Evolutionary conservation across 2,329 filamentous ascomycete species (phyloP), one percentile per base, ranked within the genome.

Genomic region (Lojkania enalia): DNA sequence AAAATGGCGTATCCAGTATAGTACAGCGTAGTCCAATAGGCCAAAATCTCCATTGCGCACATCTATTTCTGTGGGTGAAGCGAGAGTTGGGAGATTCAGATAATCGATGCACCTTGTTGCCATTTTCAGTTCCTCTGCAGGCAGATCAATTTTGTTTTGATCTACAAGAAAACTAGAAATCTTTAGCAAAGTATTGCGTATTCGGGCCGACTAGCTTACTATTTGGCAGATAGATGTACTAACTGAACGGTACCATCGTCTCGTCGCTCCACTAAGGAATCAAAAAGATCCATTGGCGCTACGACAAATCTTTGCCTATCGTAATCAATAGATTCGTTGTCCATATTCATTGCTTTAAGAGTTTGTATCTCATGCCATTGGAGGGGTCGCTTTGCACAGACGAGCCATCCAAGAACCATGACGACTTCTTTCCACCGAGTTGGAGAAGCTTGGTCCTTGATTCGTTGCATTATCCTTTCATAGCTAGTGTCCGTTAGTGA

Each of bases 331-430:
- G 19, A 40, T 41, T 58, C 42, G 3, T 55, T 31, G 1, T 62
- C 55, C 1, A 64, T 9, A 39, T 71, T 45, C 1, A 72, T 59
- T 2, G 68, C 58, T 6, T 70, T 51, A 5, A 67, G 63, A 4
- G 67, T 66, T 33, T 74, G 63, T 5, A 77, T 63, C 44, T 76
- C 74, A 39, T 73, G 61, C 66, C 64, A 69, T 41, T 69, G 69
- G 0, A 77, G 55, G 0, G 71, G 61, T 0, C 74, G 61, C 35
- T 66, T 70, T 1, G 72, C 68, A 39, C 70, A 70, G 3, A 64
- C 64, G 11, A 76, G 57, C 71, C 70, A 75, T 2, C 66, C 63
- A 2, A 77, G 56, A 13, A 77, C 56, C 12, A 48, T 55, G 43
- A 58, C 58, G 0, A 64, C 60, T n/a, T 54, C 52, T 29, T 52